Conservation (phyloP, 2,329 filamentous ascomycete species). For the Aspergillus sp. region DNA sequence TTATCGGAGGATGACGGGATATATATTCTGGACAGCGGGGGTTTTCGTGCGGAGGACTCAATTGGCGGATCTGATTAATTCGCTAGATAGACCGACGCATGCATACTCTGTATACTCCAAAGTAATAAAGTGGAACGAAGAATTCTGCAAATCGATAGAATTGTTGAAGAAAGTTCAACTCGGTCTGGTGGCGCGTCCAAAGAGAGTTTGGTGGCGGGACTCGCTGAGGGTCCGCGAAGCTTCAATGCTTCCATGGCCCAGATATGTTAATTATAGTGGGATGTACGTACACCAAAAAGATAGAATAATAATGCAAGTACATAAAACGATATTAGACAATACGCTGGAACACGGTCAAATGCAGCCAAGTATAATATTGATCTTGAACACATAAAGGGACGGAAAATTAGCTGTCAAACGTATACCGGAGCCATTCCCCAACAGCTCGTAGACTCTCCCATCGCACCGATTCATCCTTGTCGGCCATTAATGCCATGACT, state of each 20-base stretch:
- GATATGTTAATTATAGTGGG: too few relatives aligned
- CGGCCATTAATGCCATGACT: slow-evolving; percentile 90
- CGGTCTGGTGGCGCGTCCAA: too few relatives aligned
- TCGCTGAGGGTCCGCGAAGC: too few relatives aligned
- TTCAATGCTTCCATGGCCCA: too few relatives aligned
- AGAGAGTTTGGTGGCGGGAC: too few relatives aligned
- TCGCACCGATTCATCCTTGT: slow-evolving; percentile 76
- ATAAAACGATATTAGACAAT: neutral
- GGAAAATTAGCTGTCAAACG: slow-evolving; percentile 44
- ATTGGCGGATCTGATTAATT: too few relatives aligned
- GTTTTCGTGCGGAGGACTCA: neutral
- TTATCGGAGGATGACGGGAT: neutral
- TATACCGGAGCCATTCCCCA: slow-evolving; percentile 67
- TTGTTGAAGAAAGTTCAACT: too few relatives aligned
- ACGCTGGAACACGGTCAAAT: neutral
- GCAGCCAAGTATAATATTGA: neutral
- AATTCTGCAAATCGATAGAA: too few relatives aligned
- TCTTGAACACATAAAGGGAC: neutral
- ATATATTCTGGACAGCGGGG: neutral
- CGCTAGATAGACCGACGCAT: too few relatives aligned
- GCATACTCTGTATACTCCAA: too few relatives aligned
- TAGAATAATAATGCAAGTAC: neutral
- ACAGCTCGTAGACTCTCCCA: slow-evolving; percentile 89
- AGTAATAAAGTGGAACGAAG: too few relatives aligned
- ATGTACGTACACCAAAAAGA: neutral